Percentiles rank a stretch among this genome's conserved stretches.
These are phyloP conservation scores for Cutaneotrichosporon spelunceum DNA, from an alignment of 1,284 basidiomycete genomes.

Conservation along the genomic window DNA sequence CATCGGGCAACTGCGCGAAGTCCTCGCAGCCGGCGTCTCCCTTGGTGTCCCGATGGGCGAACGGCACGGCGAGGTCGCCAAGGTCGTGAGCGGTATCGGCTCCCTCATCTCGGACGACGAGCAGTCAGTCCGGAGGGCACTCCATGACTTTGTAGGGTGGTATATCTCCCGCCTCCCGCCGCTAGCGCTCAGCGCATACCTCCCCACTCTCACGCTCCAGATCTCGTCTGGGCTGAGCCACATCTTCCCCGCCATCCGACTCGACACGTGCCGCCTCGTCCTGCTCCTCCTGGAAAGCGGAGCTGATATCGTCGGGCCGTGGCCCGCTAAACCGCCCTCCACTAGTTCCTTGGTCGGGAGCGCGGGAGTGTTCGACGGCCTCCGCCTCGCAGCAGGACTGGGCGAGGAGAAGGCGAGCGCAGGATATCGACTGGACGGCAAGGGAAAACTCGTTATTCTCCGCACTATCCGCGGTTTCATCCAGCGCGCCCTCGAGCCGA, in stretches of 20 bases:
- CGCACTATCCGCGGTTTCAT: constrained; percentile 44
- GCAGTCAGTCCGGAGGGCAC: constrained; percentile 52
- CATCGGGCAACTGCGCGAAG: constrained; percentile 73
- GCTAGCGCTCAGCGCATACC: constrained; percentile 63
- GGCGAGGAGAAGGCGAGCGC: constrained; percentile 44
- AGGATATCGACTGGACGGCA: constrained; percentile 34
- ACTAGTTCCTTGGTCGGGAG: background rate
- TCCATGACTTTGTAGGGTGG: constrained; percentile 60
- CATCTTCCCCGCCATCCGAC: constrained; percentile 88
- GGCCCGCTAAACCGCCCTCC: constrained; percentile 52
- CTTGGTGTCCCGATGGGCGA: constrained; percentile 54
- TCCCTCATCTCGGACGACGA: constrained; percentile 80
- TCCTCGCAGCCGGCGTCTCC: constrained; percentile 65
- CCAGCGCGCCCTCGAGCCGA: constrained; percentile 23
- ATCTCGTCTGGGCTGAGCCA: constrained; percentile 87
- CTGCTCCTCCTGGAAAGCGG: constrained; percentile 71
- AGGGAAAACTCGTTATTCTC: constrained; percentile 41
- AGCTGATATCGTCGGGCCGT: constrained; percentile 68
- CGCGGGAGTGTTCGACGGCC: constrained; percentile 46
- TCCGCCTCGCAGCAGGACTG: constrained; percentile 46
- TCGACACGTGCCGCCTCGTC: constrained; percentile 82
- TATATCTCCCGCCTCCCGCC: constrained; percentile 63
- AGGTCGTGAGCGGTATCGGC: constrained; percentile 65
- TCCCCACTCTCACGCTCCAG: constrained; percentile 72
- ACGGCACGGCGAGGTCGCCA: constrained; percentile 56